Base-by-base conservation (phyloP, 1,284 basidiomycete genomes). In the Cryptococcus wingfieldii region DNA sequence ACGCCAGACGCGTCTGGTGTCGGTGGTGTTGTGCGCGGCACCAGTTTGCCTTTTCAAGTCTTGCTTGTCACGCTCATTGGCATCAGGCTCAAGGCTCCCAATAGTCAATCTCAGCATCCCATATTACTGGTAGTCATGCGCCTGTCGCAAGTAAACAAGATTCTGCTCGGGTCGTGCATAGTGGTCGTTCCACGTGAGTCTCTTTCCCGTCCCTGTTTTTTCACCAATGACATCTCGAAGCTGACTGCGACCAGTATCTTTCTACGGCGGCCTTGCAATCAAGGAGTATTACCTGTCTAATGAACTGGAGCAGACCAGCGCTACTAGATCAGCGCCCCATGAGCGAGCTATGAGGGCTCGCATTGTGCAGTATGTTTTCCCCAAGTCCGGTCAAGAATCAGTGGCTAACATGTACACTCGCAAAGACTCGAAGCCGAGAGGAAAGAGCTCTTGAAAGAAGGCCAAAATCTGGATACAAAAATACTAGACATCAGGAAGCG, bases 181-280 rank as follows among this genome's bases (percentile, higher is more conserved):
- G 60, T 67, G 9, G 70, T 69, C 34, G 62, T 69, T 2, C 71
- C 71, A 7, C 31, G 71, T 71, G 48, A 59, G 69, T 60, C 14
- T 18, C 6, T 41, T 14, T 43, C 42, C 38, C 10, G 27, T 55
- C 34, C 31, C 31, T 34, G 31, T 10, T 34, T 34, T 34, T 34
- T 34, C 5, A 10, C 31, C 31, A 10, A 14, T 10, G 5, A n/a
- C 23, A 31, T 25, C 3, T 46, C 9, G 8, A 39, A 34, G 31
- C 31, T 34, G 31, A 6, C 5, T 13, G 23, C 38, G 23, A 6
- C 16, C 48, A 70, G 68, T 67, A 2, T 68, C 67, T 4, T 61
- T 68, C 59, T 70, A 70, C 56, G 67, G 59, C 47, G 68, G 68
- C 25, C 38, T 67, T 7, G 63, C 62, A 1, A 58, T 70, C 54